A percentile compares a stretch with the other conserved stretches of the same genome.
Conservation (phyloP, 2,329 filamentous ascomycete species). For the Grosmannia penicillata region DNA sequence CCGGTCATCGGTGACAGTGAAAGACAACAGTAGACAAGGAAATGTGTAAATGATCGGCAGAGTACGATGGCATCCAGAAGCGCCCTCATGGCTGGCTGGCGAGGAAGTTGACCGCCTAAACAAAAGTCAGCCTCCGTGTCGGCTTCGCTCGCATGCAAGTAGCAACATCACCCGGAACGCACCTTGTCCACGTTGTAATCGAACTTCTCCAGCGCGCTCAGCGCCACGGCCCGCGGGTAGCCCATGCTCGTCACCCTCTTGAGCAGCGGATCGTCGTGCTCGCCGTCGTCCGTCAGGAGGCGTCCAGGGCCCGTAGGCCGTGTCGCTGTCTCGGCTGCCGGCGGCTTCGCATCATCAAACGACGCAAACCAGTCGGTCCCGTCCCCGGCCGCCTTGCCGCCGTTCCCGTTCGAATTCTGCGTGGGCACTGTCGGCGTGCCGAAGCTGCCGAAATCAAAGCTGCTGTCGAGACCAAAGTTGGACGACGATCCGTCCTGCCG, state of each 20-base stretch:
- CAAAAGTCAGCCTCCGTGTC: background rate
- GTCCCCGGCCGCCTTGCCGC: constrained; percentile 18
- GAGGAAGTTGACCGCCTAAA: constrained; percentile 38
- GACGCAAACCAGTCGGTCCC: constrained; percentile 57
- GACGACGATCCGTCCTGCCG: constrained; percentile 28
- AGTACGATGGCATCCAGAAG: background rate
- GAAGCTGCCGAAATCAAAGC: constrained; percentile 42
- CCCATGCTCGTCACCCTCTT: constrained; percentile 87
- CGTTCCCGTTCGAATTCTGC: constrained; percentile 16
- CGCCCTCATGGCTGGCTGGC: constrained; percentile 33
- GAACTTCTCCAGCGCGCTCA: constrained; percentile 78
- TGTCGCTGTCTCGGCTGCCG: constrained; percentile 13
- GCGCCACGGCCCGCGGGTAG: constrained; percentile 57
- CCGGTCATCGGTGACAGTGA: too few relatives aligned
- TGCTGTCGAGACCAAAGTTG: constrained; percentile 36
- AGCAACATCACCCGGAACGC: constrained; percentile 20
- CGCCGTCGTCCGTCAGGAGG: constrained; percentile 56
- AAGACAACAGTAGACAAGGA: too few relatives aligned
- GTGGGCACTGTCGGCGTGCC: constrained; percentile 18
- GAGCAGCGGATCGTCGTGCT: constrained; percentile 81
- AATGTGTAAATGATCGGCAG: background rate
- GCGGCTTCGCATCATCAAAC: background rate
- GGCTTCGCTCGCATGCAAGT: background rate
- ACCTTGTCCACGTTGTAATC: constrained; percentile 96
- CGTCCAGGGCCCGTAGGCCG: constrained; percentile 32